Percentiles rank a stretch among this genome's conserved stretches.
Evolutionary conservation across 2,329 filamentous ascomycete species (phyloP).

Genomic region (Neodidymelliopsis sp.): DNA sequence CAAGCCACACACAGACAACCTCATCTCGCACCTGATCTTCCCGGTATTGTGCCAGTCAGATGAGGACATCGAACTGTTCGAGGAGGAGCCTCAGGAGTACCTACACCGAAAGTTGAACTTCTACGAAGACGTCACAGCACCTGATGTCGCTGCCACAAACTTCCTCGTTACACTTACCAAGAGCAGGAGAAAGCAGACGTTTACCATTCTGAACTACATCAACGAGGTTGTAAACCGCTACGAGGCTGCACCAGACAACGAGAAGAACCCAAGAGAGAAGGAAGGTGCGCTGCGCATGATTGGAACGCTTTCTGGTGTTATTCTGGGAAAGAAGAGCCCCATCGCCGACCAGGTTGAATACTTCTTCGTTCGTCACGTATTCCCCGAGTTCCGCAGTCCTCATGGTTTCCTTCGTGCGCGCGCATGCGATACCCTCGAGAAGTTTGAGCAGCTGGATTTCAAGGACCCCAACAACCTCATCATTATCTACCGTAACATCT

Average conservation of each 20-base stretch:
- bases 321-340: constrained; percentile 96
- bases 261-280: constrained; percentile 95
- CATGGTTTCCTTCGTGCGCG: constrained; percentile 93
- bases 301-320: constrained; percentile 89
- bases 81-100: constrained; percentile 94
- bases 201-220: constrained; percentile 91
- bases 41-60: constrained; percentile 91
- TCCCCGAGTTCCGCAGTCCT: constrained; percentile 93
- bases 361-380: constrained; percentile 97
- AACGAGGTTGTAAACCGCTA: constrained; percentile 95
- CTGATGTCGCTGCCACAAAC: constrained; percentile 94
- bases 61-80: constrained; percentile 92
- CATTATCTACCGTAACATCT: constrained; percentile 93
- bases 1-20: constrained; percentile 89
- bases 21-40: constrained; percentile 95
- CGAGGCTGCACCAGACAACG: constrained; percentile 80
- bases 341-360: constrained; percentile 98
- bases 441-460: constrained; percentile 97
- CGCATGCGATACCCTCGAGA: constrained; percentile 96
- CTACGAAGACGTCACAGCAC: constrained; percentile 94
- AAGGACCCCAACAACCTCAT: constrained; percentile 95
- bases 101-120: constrained; percentile 97
- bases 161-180: constrained; percentile 96
- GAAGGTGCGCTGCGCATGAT: constrained; percentile 98
- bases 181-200: constrained; percentile 92